Base-by-base conservation (phyloP, 768 basidiomycete genomes). In the Multifurca ochricompacta region DNA sequence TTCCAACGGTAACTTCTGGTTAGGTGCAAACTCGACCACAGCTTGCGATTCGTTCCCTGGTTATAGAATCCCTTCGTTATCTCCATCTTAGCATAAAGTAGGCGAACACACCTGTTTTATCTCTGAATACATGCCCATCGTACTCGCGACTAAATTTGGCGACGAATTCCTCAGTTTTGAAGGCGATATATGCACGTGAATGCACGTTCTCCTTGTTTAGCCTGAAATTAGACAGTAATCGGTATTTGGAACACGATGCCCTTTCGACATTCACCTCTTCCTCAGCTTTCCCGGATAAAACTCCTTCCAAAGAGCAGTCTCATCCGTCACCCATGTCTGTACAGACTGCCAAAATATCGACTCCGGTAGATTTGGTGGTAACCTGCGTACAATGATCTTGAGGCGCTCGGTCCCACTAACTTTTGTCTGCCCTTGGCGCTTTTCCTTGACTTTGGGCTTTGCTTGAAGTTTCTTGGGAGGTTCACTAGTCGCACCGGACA, bases 301-400 rank as follows among this genome's bases (percentile, higher is more conserved):
- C 1, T 68, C 61, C 66, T 80, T 87, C 87, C 85, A 91, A 10
- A 69, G 64, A 7, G 77, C 70, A 0, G 83, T 80, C 32, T 91
- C 83, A 16, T 87, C 83, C 1, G 80, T 75, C 14, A 93, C 85
- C 93, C 94, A 98, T 2, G 74, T 66, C 48, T 82, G 75, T 3
- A 93, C 91, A 58, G 88, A 91, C 63, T 86, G 81, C 95, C 95
- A 99, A 70, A 99, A 98, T 49, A 96, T 71, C 2, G 82, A 82
- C 62, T 93, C 92, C 4, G 95, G 95, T 3, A 99, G 74, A 63
- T 93, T 91, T 11, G 94, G 87, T 0, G 95, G 95, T 4, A 97
- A 74, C 35, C 91, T 73, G 39, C 95, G 82, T 16, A 97, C 84
- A 60, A 96, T 78, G 28, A 83, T 83, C 76, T 99, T 98, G 63